Conservation (phyloP, 1,284 basidiomycete species). For the Ceratobasidium sp. region DNA sequence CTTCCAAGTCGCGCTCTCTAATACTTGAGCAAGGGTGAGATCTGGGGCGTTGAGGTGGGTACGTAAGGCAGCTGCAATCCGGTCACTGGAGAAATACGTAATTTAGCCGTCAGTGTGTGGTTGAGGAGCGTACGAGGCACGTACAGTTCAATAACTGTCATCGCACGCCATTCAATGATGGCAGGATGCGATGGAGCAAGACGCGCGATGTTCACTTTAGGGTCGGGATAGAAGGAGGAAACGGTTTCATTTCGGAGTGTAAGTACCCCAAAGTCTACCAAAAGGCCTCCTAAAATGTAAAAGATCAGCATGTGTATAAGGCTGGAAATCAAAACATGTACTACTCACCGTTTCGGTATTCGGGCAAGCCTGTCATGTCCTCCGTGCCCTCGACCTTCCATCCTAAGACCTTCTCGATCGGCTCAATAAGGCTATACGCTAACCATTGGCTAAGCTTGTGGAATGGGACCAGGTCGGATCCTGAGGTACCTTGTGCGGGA, state of each 20-base stretch:
- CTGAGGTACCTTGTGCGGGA: constrained; percentile 59
- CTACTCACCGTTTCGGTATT: constrained; percentile 87
- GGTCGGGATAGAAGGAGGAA: constrained; percentile 62
- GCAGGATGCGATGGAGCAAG: constrained; percentile 85
- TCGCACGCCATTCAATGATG: constrained; percentile 94
- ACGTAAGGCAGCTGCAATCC: constrained; percentile 75
- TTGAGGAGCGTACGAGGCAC: constrained; percentile 54
- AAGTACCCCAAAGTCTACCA: constrained; percentile 87
- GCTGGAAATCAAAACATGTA: constrained; percentile 1
- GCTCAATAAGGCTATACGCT: constrained; percentile 88
- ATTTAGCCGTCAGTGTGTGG: constrained; percentile 1
- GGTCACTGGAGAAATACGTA: constrained; percentile 72
- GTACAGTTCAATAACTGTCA: constrained; percentile 93
- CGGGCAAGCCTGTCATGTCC: constrained; percentile 86
- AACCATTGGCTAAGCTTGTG: constrained; percentile 97
- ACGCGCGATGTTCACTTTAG: constrained; percentile 70
- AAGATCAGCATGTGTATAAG: not conserved
- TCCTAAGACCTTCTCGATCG: constrained; percentile 79
- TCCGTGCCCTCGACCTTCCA: constrained; percentile 85
- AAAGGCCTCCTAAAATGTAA: constrained; percentile 76
- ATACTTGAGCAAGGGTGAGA: constrained; percentile 84
- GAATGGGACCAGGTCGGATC: constrained; percentile 87
- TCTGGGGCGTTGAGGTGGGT: constrained; percentile 66
- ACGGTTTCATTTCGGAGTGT: constrained; percentile 66
- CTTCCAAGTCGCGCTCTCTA: constrained; percentile 97